Evolutionary conservation across 371 early-diverging fungal genomes (phyloP).

Genomic region (Cokeromyces recurvatus): DNA sequence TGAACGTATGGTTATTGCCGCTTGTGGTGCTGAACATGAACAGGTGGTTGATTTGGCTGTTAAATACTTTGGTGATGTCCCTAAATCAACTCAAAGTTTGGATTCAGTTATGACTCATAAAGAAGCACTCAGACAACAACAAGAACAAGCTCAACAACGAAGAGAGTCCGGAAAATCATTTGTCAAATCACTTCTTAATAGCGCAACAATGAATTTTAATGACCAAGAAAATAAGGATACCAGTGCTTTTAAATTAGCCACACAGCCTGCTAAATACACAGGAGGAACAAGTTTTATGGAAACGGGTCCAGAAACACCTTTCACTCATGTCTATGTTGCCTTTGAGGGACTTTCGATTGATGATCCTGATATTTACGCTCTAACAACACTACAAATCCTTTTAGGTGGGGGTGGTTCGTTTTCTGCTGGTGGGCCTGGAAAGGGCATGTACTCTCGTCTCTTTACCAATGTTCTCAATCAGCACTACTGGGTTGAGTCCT

Average conservation of each 20-base stretch:
- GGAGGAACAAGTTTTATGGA: slow-evolving; percentile 77
- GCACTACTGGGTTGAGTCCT: slow-evolving; percentile 91
- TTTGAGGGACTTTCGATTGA: slow-evolving; percentile 80
- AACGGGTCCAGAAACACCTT: slow-evolving; percentile 56
- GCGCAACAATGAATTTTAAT: neutral
- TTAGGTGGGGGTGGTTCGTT: slow-evolving; percentile 97
- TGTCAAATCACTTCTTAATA: slow-evolving; percentile 23
- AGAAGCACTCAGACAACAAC: slow-evolving; percentile 28
- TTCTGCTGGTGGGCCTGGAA: slow-evolving; percentile 97
- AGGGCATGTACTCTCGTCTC: slow-evolving; percentile 97
- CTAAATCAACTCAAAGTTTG: slow-evolving; percentile 22
- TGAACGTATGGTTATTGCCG: slow-evolving; percentile 88
- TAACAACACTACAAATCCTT: slow-evolving; percentile 86
- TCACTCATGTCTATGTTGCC: slow-evolving; percentile 87
- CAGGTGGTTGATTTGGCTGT: slow-evolving; percentile 69
- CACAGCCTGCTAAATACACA: slow-evolving; percentile 65
- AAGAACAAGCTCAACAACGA: slow-evolving; percentile 1
- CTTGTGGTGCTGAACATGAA: slow-evolving; percentile 85
- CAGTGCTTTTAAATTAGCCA: slow-evolving; percentile 32
- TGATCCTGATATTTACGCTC: slow-evolving; percentile 86
- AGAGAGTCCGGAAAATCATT: slow-evolving; percentile 9
- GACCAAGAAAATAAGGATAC: neutral
- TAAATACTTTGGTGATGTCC: slow-evolving; percentile 63
- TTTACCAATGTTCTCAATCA: slow-evolving; percentile 94
- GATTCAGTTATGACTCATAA: slow-evolving; percentile 35